These are phyloP conservation scores for Komagataella ulmi DNA, from an alignment of 805 yeast genomes.

Conservation along the genomic window DNA sequence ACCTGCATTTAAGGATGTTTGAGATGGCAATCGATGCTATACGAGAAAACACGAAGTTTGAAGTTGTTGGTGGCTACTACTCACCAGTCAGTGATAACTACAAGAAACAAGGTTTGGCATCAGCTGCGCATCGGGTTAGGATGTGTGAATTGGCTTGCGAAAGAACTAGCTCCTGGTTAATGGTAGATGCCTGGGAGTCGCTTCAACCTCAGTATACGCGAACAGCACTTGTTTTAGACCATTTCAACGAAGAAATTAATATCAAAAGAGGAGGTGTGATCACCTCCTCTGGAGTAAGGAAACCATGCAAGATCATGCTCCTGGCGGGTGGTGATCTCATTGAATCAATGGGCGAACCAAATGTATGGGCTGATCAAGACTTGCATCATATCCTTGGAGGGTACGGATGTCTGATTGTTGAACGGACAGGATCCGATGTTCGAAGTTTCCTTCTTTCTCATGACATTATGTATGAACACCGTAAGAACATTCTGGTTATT, in stretches of 20 bases:
- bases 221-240: constrained; percentile 92
- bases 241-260: constrained; percentile 90
- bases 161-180: constrained; percentile 90
- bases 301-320: constrained; percentile 90
- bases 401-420: constrained; percentile 93
- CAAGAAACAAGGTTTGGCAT: constrained; percentile 85
- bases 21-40: constrained; percentile 97
- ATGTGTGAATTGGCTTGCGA: constrained; percentile 99
- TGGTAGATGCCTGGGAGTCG: constrained; percentile 99
- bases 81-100: constrained; percentile 92
- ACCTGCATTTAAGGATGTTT: constrained; percentile 90
- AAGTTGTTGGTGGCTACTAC: constrained; percentile 92
- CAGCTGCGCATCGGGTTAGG: constrained; percentile 79
- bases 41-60: constrained; percentile 83
- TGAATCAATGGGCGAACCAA: constrained; percentile 99
- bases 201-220: constrained; percentile 83
- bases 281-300: constrained; percentile 40
- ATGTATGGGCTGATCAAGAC: constrained; percentile 96
- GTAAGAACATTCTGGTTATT: constrained; percentile 85
- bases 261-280: constrained; percentile 76
- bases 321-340: constrained; percentile 96
- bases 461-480: constrained; percentile 94
- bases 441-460: constrained; percentile 84
- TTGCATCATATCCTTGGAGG: constrained; percentile 90
- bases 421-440: constrained; percentile 93